phyloP scores from a whole-genome alignment of 176 grass and related monocot species.

The Oryza australiensis region DNA sequence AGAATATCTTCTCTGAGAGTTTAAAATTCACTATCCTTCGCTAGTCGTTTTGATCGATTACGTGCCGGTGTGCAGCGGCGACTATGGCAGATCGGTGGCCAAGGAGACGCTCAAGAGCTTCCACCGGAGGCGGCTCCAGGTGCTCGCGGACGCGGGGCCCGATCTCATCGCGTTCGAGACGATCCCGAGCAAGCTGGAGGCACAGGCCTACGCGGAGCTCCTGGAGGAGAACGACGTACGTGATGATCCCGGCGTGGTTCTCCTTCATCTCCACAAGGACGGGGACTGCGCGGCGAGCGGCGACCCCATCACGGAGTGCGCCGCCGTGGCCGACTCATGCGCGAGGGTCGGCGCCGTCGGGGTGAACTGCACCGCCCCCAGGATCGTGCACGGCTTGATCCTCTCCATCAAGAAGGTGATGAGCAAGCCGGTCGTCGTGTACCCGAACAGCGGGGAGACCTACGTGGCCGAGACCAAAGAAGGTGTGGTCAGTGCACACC shows the following conservation, averaged over 20 bases:
- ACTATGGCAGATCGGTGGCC: conserved; percentile 29
- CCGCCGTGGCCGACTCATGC: conserved; percentile 25
- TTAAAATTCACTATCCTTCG: too few relatives aligned
- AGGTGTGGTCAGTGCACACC: conserved; percentile 23
- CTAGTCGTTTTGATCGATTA: too few relatives aligned
- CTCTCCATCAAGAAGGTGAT: conserved; percentile 33
- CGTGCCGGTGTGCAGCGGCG: background rate
- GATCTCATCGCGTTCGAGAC: conserved; percentile 45
- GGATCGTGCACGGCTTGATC: conserved; percentile 13
- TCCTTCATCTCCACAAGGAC: conserved; percentile 41
- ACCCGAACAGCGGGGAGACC: conserved; percentile 40
- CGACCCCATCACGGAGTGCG: conserved; percentile 29
- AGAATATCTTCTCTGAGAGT: too few relatives aligned
- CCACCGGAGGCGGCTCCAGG: conserved; percentile 45
- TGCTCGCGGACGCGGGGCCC: conserved; percentile 31
- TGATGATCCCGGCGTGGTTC: conserved; percentile 39
- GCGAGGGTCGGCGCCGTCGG: conserved; percentile 34
- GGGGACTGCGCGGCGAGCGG: conserved; percentile 30
- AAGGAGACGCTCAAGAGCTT: conserved; percentile 38
- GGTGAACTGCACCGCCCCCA: conserved; percentile 30
- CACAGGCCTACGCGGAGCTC: conserved; percentile 35
- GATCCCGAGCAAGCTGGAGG: conserved; percentile 37
- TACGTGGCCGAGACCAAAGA: conserved; percentile 43
- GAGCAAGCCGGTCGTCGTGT: conserved; percentile 33
- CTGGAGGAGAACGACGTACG: conserved; percentile 34